phyloP scores from a whole-genome alignment of 768 basidiomycete genomes.

The Mycena olivaceomarginata region DNA sequence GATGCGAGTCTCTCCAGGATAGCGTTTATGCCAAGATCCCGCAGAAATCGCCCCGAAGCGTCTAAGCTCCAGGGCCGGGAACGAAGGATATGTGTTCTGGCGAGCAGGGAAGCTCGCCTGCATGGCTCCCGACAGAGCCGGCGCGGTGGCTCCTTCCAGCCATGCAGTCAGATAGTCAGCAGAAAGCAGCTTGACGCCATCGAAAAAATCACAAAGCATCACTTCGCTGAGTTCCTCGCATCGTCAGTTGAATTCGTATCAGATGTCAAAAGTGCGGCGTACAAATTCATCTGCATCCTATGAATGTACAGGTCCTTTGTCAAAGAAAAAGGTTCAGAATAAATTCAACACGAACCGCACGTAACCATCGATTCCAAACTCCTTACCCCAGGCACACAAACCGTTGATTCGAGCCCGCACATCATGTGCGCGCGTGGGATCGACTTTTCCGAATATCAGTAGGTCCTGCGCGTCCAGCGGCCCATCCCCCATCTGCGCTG shows the following conservation, averaged over 20 bases:
- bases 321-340: too few species aligned
- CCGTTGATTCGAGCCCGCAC: constrained; percentile 60
- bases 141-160: too few species aligned
- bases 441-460: constrained; percentile 61
- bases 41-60: too few species aligned
- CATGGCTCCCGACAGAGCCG: too few species aligned
- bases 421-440: constrained; percentile 42
- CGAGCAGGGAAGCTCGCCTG: too few species aligned
- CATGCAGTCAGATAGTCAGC: constrained; percentile 8
- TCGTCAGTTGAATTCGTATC: background rate
- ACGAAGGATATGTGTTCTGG: too few species aligned
- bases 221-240: constrained; percentile 52
- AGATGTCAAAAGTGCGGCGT: constrained; percentile 28
- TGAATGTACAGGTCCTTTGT: too few species aligned
- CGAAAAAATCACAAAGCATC: constrained; percentile 58
- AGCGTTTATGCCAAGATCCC: background rate
- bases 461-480: constrained; percentile 69
- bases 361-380: constrained; percentile 65
- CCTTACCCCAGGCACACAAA: constrained; percentile 56
- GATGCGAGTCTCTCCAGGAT: background rate
- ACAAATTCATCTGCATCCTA: constrained; percentile 55
- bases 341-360: constrained; percentile 41
- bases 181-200: constrained; percentile 48
- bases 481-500: constrained; percentile 63
- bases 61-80: too few species aligned